Base-by-base conservation (phyloP, 2,329 filamentous ascomycete species). In the Aureobasidium sp. region DNA sequence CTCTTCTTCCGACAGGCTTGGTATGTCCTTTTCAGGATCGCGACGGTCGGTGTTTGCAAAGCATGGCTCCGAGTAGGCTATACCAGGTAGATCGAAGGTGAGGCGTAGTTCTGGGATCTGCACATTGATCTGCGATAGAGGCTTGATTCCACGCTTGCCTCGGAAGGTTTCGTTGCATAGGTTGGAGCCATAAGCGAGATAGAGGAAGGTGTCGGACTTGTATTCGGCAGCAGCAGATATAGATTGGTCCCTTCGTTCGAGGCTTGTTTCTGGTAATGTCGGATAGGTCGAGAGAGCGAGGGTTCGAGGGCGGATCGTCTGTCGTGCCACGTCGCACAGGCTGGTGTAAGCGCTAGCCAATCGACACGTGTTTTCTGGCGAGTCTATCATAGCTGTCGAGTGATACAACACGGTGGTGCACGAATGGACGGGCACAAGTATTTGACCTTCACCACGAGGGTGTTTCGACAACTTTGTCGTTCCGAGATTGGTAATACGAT, bases 51-150 rank as follows among this genome's bases (percentile, higher is more conserved):
- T 88, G 69, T 96, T 96, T 62, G 91, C 91, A 72, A 97, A 97
- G 73, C 93, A 96, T 0, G 94, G 93, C 74, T 97, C 94, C 14
- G 76, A 71, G 76, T 97, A 97, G 0, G 94, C 90, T 0, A 97
- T 70, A 0, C 91, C 93, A 0, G 91, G 85, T 0, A 97, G 82
- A 71, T 94, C 88, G 73, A 99, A 97, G 7, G 86, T 89, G 58
- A 99, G 79, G 54, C 83, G 81, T 52, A 97, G 79, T 5, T 83
- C 82, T 0, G 94, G 94, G 2, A 91, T 90, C 5, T 88, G 83
- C 8, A 96, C 93, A 70, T 91, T 91, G 70, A 92, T 76, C 65
- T 89, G 83, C 42, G 90, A 91, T 15, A 97, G 69, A 0, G 94
- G 94, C 29, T 83, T 84, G 75, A 97, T 93, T 64, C 87, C 87